A percentile compares a stretch with the other conserved stretches of the same genome.
Conservation (phyloP, 169 alveolate species). For the Plasmodium berghei region DNA sequence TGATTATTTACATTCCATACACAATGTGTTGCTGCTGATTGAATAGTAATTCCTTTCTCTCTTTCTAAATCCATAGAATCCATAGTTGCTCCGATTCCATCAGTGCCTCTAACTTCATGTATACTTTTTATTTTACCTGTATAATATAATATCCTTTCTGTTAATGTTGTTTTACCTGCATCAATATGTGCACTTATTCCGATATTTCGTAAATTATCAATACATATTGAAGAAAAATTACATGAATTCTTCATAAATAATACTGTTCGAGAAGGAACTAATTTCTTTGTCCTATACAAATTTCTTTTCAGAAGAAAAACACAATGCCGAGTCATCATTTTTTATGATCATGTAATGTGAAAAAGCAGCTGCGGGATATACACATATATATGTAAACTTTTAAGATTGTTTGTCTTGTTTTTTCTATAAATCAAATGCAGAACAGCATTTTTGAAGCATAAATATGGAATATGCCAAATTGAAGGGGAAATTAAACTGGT, state of each 20-base stretch:
- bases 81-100: constrained; percentile 98
- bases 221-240: constrained; percentile 72
- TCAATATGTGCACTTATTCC: constrained; percentile 98
- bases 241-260: constrained; percentile 34
- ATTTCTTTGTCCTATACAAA: no score
- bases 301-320: no score
- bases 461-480: no score
- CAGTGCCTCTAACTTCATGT: constrained; percentile 96
- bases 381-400: no score
- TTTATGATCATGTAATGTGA: no score
- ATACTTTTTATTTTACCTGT: constrained; percentile 94
- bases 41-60: constrained; percentile 97
- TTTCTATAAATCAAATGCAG: no score
- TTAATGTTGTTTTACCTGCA: constrained; percentile 98
- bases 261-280: not conserved
- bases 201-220: constrained; percentile 91
- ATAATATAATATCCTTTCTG: constrained; percentile 91
- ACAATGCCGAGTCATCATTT: no score
- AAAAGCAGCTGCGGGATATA: no score
- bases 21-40: constrained; percentile 95
- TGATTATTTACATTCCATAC: constrained; percentile 87
- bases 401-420: no score
- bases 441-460: no score
- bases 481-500: no score
- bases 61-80: constrained; percentile 98